These are phyloP conservation scores for Corylus americana DNA, from an alignment of 306 rosid species.

Conservation along the genomic window DNA sequence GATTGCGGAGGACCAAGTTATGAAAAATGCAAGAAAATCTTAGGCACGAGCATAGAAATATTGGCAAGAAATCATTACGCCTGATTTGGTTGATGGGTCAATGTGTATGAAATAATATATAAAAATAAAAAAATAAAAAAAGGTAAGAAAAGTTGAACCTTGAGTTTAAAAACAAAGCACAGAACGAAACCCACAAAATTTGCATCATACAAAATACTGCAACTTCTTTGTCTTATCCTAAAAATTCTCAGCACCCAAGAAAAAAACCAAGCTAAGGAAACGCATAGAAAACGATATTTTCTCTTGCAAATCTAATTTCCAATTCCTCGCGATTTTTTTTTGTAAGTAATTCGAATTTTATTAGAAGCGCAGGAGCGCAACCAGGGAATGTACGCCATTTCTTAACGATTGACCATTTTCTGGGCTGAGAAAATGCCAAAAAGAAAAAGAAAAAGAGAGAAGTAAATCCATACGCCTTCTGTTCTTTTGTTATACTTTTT, in stretches of 20 bases:
- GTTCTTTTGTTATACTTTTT: not conserved
- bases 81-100: not conserved
- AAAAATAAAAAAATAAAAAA: not conserved
- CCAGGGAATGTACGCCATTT: not conserved
- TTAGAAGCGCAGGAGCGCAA: too few relatives aligned
- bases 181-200: not conserved
- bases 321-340: too few relatives aligned
- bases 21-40: not conserved
- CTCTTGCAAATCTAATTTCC: not conserved
- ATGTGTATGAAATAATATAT: not conserved
- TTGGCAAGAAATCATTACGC: not conserved
- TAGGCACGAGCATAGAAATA: not conserved
- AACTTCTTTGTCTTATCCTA: not conserved
- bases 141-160: not conserved
- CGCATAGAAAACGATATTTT: not conserved
- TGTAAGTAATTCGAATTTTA: too few relatives aligned
- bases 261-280: not conserved
- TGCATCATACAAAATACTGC: not conserved
- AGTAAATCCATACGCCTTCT: not conserved
- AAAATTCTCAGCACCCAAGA: not conserved
- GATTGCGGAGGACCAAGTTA: not conserved
- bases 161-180: not conserved
- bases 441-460: not conserved
- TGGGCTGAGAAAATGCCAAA: not conserved
- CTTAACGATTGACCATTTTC: slow-evolving; percentile 17